These are phyloP conservation scores for Apostasia ramifera DNA, from an alignment of 106 monocot species.

Conservation along the genomic window DNA sequence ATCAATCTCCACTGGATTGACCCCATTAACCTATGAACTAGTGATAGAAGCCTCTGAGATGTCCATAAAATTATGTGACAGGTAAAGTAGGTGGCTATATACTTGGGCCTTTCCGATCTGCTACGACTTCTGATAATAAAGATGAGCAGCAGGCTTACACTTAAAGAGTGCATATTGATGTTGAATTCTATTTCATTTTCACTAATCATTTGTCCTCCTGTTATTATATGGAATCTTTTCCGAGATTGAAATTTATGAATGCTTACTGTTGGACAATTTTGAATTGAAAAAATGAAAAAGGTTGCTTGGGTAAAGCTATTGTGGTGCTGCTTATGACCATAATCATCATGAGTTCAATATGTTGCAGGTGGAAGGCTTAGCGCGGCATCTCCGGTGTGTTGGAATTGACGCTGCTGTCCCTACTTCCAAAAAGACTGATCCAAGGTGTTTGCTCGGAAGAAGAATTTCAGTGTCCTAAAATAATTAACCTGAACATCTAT, in stretches of 20 bases:
- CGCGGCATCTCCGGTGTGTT: conserved; percentile 92
- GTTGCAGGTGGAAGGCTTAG: conserved; percentile 84
- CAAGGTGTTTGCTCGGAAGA: conserved; percentile 42
- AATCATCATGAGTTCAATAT: too few relatives aligned
- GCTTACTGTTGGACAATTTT: neutral
- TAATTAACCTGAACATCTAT: neutral
- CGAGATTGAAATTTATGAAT: neutral
- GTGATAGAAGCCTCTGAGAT: neutral
- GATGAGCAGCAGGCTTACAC: neutral
- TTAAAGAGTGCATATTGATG: neutral
- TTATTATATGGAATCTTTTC: neutral
- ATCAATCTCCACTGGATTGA: too few relatives aligned
- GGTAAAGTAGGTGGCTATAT: neutral
- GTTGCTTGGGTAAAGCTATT: too few relatives aligned
- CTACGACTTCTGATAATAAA: neutral
- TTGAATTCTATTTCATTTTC: neutral
- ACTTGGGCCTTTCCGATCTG: neutral
- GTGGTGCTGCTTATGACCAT: too few relatives aligned
- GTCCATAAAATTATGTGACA: neutral
- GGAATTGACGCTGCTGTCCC: conserved; percentile 94
- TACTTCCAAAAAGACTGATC: conserved; percentile 68
- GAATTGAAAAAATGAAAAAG: neutral
- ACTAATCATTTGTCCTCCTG: neutral
- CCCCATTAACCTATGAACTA: too few relatives aligned
- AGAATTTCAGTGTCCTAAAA: neutral